Conservation (phyloP, 2,329 filamentous ascomycete genomes). For the Diaporthe eres region DNA sequence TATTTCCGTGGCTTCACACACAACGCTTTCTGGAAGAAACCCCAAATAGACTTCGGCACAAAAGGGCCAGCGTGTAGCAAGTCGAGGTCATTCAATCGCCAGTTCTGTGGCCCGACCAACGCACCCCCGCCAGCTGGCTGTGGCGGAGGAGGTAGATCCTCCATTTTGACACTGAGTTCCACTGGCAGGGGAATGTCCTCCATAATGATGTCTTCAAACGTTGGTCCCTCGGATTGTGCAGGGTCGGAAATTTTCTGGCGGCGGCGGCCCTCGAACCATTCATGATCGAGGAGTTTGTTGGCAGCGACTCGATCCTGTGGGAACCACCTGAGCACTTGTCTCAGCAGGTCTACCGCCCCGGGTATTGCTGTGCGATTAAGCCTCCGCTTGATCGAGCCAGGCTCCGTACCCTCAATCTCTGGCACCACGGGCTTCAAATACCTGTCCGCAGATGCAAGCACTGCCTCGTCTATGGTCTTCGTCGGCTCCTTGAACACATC, state of each 20-base stretch:
- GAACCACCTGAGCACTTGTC: conserved; percentile 1
- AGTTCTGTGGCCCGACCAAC: not conserved
- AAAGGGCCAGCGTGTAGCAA: not conserved
- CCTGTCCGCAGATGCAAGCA: not conserved
- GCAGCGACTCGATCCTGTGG: not conserved
- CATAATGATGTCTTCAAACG: not conserved
- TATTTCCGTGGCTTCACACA: not conserved
- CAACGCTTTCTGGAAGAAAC: not conserved
- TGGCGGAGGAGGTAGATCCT: not conserved
- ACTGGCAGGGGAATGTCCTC: not conserved
- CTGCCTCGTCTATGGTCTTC: not conserved
- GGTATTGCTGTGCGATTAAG: not conserved
- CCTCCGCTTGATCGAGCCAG: not conserved
- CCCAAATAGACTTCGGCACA: conserved; percentile 2
- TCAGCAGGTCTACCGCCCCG: not conserved
- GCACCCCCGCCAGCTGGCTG: not conserved
- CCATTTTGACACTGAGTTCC: not conserved
- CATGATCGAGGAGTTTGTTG: not conserved
- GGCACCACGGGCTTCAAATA: not conserved
- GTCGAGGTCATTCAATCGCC: not conserved
- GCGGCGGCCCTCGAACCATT: not conserved
- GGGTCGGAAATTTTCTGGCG: fast-evolving
- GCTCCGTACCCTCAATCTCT: not conserved
- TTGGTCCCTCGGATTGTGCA: not conserved
- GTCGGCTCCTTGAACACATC: not conserved